A percentile compares a stretch with the other conserved stretches of the same genome.
Conservation (phyloP, 2,329 filamentous ascomycete species). For the Fusarium concolor region DNA sequence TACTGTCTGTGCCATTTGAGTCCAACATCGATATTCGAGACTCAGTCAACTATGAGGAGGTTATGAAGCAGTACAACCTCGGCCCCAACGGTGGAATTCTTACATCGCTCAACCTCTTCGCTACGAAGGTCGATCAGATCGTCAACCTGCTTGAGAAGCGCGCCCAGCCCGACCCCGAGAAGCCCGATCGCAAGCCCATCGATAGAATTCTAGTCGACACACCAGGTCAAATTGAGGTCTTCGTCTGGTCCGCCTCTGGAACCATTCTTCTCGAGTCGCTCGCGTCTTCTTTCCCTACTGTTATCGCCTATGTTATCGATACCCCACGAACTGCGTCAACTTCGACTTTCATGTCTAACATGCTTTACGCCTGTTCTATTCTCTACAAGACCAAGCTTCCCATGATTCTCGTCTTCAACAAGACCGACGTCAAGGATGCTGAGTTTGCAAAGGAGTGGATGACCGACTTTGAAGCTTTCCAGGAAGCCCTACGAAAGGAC, state of each 20-base stretch:
- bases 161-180: conserved; percentile 71
- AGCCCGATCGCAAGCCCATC: conserved; percentile 71
- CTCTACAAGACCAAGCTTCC: conserved; percentile 98
- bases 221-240: conserved; percentile 97
- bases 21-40: conserved; percentile 99
- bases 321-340: conserved; percentile 93
- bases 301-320: conserved; percentile 97
- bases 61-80: conserved; percentile 99
- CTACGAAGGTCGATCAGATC: conserved; percentile 98
- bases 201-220: conserved; percentile 94
- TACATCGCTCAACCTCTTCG: conserved; percentile 94
- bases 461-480: conserved; percentile 98
- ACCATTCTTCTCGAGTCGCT: conserved; percentile 93
- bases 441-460: conserved; percentile 98
- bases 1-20: conserved; percentile 92
- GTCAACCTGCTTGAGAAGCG: conserved; percentile 91
- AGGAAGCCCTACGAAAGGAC: conserved; percentile 83
- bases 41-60: conserved; percentile 98
- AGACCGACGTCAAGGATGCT: conserved; percentile 94
- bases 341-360: conserved; percentile 99
- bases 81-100: conserved; percentile 97
- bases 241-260: conserved; percentile 97
- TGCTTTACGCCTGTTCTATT: conserved; percentile 99
- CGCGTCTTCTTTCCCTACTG: conserved; percentile 93
- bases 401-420: conserved; percentile 99